phyloP scores from a whole-genome alignment of 768 basidiomycete species.

The Tephrocybe rancida region DNA sequence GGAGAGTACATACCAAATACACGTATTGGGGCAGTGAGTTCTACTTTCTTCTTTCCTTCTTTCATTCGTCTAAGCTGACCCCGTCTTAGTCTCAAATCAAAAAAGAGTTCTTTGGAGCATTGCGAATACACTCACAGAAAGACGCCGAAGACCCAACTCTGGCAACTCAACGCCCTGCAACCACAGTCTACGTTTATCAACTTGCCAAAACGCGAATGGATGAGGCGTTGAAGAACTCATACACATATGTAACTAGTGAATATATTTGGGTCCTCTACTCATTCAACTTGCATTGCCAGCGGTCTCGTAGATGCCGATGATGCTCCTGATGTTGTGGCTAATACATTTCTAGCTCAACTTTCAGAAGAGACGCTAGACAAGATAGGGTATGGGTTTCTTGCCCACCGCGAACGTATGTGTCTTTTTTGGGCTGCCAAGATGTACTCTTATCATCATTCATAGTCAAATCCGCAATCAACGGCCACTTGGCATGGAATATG shows the following conservation, averaged over 20 bases:
- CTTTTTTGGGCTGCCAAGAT: not conserved
- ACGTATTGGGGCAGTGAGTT: constrained; percentile 28
- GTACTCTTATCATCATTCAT: not conserved
- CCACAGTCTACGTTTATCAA: constrained; percentile 25
- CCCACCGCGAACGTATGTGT: constrained; percentile 27
- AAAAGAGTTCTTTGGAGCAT: constrained; percentile 30
- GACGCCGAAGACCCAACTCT: constrained; percentile 24
- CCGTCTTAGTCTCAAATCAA: constrained; percentile 27
- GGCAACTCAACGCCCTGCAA: constrained; percentile 17
- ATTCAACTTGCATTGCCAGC: not conserved
- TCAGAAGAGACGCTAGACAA: constrained; percentile 23
- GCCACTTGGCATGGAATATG: constrained; percentile 28
- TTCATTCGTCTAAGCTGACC: not conserved
- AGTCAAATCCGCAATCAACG: constrained; percentile 24
- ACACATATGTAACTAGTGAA: not conserved
- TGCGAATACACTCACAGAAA: constrained; percentile 28
- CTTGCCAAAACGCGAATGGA: constrained; percentile 23
- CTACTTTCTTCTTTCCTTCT: not conserved
- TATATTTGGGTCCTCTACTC: too few relatives aligned
- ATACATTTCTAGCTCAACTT: constrained; percentile 28
- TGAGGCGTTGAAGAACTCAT: constrained; percentile 21
- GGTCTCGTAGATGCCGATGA: constrained; percentile 27
- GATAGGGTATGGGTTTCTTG: constrained; percentile 28
- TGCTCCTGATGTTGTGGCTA: constrained; percentile 30
- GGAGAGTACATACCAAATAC: constrained; percentile 25